phyloP scores from a whole-genome alignment of 805 yeast genomes.

The Hanseniaspora lachancei region DNA sequence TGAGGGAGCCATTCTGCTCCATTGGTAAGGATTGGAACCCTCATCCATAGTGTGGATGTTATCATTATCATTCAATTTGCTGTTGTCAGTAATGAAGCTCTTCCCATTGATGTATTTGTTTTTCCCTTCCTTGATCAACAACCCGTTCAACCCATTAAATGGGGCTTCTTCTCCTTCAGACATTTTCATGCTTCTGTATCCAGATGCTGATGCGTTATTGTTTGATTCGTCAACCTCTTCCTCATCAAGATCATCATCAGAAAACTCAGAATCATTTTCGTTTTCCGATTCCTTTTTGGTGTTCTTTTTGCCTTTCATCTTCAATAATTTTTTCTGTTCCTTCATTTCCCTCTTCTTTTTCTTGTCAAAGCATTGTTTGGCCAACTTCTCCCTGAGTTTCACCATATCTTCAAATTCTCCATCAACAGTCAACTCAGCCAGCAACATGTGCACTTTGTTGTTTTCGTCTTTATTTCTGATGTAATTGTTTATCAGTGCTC shows the following conservation, averaged over 20 bases:
- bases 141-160: background rate
- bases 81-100: conserved; percentile 16
- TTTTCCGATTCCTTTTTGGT: background rate
- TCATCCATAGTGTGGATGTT: background rate
- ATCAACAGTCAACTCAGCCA: background rate
- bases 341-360: conserved; percentile 17
- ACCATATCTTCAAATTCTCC: conserved; percentile 11
- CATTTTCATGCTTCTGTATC: background rate
- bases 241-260: background rate
- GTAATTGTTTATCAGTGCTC: conserved; percentile 67
- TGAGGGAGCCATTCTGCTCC: conserved; percentile 4
- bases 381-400: conserved; percentile 2
- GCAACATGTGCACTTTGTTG: conserved; percentile 25
- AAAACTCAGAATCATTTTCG: background rate
- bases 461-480: conserved; percentile 46
- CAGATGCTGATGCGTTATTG: background rate
- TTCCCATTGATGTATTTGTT: background rate
- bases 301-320: conserved; percentile 8
- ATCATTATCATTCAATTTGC: conserved; percentile 12
- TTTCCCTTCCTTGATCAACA: background rate
- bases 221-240: background rate
- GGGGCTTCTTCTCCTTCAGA: background rate
- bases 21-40: background rate
- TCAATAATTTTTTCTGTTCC: background rate
- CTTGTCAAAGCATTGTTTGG: conserved; percentile 16